Evolutionary conservation across 2,329 filamentous ascomycete genomes (phyloP).

Genomic region (Didymella pinodella): DNA sequence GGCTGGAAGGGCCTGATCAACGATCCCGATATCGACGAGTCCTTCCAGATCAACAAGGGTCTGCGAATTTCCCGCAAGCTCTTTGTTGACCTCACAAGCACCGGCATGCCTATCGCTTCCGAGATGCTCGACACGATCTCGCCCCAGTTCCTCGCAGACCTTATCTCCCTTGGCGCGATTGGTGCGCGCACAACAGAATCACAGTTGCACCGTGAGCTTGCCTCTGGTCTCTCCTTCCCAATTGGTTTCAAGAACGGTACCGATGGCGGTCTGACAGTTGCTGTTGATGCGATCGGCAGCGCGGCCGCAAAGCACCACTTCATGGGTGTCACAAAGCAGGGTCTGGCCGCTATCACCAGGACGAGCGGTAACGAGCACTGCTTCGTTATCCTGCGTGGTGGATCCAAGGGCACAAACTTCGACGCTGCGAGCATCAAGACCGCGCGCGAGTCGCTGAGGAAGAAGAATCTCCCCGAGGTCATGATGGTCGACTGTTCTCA

Average conservation of each 20-base stretch:
- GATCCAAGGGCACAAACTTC: slow-evolving; percentile 91
- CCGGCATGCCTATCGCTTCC: slow-evolving; percentile 92
- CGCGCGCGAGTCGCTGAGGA: slow-evolving; percentile 78
- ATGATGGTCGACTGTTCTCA: slow-evolving; percentile 99
- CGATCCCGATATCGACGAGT: slow-evolving; percentile 96
- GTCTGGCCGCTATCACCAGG: slow-evolving; percentile 90
- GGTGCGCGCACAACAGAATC: slow-evolving; percentile 96
- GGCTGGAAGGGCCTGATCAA: slow-evolving; percentile 99
- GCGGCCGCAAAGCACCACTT: slow-evolving; percentile 91
- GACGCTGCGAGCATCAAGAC: slow-evolving; percentile 82
- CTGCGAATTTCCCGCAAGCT: slow-evolving; percentile 90
- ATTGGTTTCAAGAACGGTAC: slow-evolving; percentile 99
- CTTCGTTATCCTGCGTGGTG: slow-evolving; percentile 94
- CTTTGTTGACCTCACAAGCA: slow-evolving; percentile 86
- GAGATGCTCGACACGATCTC: slow-evolving; percentile 99
- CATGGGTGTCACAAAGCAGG: slow-evolving; percentile 98
- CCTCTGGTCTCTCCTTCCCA: slow-evolving; percentile 93
- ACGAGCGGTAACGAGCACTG: slow-evolving; percentile 96
- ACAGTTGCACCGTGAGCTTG: slow-evolving; percentile 94
- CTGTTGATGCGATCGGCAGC: slow-evolving; percentile 90
- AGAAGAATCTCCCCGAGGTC: slow-evolving; percentile 85
- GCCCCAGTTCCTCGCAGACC: slow-evolving; percentile 94
- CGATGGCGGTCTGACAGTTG: slow-evolving; percentile 87
- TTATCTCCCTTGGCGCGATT: slow-evolving; percentile 94
- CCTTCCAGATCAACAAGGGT: slow-evolving; percentile 99